Conservation (phyloP, 768 basidiomycete species). For the Collybia mongolica region DNA sequence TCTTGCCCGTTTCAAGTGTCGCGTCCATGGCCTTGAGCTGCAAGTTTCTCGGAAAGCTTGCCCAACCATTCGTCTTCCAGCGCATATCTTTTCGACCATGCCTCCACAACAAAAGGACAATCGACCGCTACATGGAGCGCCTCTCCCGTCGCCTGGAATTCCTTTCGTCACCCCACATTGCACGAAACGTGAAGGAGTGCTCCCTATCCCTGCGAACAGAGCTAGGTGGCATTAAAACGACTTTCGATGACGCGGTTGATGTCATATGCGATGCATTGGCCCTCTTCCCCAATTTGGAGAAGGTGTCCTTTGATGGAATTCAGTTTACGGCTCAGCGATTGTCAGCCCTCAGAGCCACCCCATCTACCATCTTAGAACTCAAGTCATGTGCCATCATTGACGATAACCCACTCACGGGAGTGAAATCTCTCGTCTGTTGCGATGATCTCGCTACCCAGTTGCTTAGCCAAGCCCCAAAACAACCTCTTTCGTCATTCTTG, state of each 20-base stretch:
- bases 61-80: conserved; percentile 2
- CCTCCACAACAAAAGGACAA: background rate
- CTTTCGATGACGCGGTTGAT: background rate
- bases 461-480: background rate
- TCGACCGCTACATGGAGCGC: background rate
- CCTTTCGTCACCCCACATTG: background rate
- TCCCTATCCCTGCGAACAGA: background rate
- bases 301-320: background rate
- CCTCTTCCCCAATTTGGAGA: background rate
- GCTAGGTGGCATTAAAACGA: background rate
- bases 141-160: background rate
- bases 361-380: background rate
- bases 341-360: background rate
- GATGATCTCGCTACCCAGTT: background rate
- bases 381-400: background rate
- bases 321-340: background rate
- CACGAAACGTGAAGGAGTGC: background rate
- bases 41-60: background rate
- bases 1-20: background rate
- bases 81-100: background rate
- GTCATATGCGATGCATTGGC: background rate
- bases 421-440: background rate
- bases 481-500: background rate
- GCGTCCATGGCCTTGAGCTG: background rate
- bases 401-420: background rate